Base-by-base conservation (phyloP, 306 rosid species). In the Cucurbita ficifolia region DNA sequence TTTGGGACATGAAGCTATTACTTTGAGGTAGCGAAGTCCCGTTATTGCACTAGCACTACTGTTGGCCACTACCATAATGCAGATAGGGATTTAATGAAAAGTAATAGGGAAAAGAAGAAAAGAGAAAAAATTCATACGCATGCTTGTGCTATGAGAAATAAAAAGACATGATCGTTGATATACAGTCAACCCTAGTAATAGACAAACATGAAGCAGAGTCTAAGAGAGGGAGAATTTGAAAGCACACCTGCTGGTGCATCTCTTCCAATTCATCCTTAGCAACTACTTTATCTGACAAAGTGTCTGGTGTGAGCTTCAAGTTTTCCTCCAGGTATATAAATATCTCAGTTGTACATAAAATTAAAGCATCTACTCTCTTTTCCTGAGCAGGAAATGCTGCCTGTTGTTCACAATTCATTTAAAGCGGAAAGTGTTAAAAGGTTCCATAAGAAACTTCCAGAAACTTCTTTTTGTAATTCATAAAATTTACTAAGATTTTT, bases 361-460 rank as follows among this genome's bases (percentile, higher is more conserved):
- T 74, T 78, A 90, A 81, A 84, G 97, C 97, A 83, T 93, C 98
- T 69, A 90, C 77, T 79, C 98, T 84, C 85, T 87, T 93, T 78
- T 90, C 98, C 78, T 85, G 92, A 69, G 90, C 94, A 75, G 96
- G 93, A 83, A 93, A 93, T 74, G 93, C 96, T 29, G 89, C 92
- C 98, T 93, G 84, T 76, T 24, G 71, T 57, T 62, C 54, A 21
- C 74, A 79, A 73, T 73, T 75, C 48, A 70, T 72, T 21, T 51
- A 46, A 21, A 60, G 81, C 78, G 45, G 78, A 74, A 60, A 74
- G 18, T 43, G 60, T 59, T 43, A 64, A 56, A 51, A 76, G 74
- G 73, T 56, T 17, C 4, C 57, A 73, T 72, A 70, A 33, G 67
- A 60, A 14, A 39, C 36, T 33, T 35, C 19, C 8, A 0, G 18